Conservation (phyloP, 805 yeast genomes). For the Ogataea neopini region DNA sequence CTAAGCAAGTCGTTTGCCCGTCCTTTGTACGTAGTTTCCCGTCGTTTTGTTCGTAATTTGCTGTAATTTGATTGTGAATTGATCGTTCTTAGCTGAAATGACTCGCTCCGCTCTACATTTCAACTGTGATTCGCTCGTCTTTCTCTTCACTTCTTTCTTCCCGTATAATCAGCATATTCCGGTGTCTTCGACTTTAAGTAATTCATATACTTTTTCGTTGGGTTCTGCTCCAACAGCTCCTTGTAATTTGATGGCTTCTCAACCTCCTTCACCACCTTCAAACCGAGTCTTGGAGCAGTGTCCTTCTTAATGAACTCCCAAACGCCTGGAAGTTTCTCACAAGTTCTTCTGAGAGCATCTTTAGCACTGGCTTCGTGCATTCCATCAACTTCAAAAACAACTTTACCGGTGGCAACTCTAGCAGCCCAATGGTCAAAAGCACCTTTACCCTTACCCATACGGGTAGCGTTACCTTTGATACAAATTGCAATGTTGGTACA, state of each 20-base stretch:
- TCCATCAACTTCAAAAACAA: constrained; percentile 75
- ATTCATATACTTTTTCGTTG: constrained; percentile 65
- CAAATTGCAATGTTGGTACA: constrained; percentile 88
- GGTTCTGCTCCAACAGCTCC: constrained; percentile 54
- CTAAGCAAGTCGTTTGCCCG: neutral
- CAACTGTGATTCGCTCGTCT: neutral
- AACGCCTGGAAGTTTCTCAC: constrained; percentile 88
- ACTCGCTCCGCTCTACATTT: neutral
- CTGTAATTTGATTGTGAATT: too few species aligned
- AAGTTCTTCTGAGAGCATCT: constrained; percentile 87
- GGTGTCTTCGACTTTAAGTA: constrained; percentile 44
- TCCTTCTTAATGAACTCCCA: constrained; percentile 77
- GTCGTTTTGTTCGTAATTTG: too few species aligned
- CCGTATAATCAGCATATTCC: too few species aligned
- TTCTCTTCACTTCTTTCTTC: neutral
- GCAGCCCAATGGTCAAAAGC: constrained; percentile 96
- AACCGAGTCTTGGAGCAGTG: constrained; percentile 70
- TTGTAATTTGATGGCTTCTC: constrained; percentile 53
- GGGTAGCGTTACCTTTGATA: constrained; percentile 95
- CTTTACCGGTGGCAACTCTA: constrained; percentile 93
- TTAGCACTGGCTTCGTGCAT: constrained; percentile 88
- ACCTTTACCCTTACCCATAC: constrained; percentile 99
- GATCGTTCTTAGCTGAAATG: too few species aligned
- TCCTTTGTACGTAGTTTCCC: too few species aligned
- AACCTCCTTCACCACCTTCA: constrained; percentile 49